Conservation (phyloP, 1,284 basidiomycete genomes). For the Ceratobasidium theobromae region DNA sequence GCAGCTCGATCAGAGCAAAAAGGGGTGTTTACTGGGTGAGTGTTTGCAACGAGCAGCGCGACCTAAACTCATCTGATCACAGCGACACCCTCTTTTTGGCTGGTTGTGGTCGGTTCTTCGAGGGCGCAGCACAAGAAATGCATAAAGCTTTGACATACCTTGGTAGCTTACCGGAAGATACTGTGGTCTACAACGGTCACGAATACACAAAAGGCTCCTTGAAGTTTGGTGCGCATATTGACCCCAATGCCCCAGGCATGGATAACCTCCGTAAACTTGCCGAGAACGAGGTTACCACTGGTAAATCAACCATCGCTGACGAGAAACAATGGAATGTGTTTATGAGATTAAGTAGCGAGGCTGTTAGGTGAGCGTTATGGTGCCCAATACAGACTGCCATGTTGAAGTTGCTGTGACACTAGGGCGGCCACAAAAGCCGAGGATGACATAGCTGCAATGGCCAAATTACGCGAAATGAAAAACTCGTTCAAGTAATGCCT, state of each 20-base stretch:
- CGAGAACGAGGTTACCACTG: constrained; percentile 59
- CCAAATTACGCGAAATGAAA: constrained; percentile 76
- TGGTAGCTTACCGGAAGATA: constrained; percentile 74
- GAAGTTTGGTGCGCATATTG: constrained; percentile 59
- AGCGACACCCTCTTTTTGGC: constrained; percentile 92
- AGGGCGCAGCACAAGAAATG: constrained; percentile 89
- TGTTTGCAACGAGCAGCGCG: not conserved
- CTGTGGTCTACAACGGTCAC: constrained; percentile 88
- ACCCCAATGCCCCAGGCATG: constrained; percentile 63
- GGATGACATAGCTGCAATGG: constrained; percentile 65
- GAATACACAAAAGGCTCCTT: constrained; percentile 80
- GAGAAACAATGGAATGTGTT: constrained; percentile 88
- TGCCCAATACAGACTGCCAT: constrained; percentile 1
- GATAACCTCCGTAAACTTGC: constrained; percentile 57
- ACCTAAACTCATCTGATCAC: not conserved
- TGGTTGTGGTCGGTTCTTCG: constrained; percentile 97
- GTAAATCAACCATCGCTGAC: constrained; percentile 79
- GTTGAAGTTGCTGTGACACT: constrained; percentile 12
- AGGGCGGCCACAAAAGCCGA: constrained; percentile 53
- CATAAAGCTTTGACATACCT: constrained; percentile 74
- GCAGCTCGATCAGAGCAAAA: constrained; percentile 50
- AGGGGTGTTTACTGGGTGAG: constrained; percentile 84
- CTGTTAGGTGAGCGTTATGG: constrained; percentile 55
- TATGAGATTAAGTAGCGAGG: constrained; percentile 64
- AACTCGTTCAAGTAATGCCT: constrained; percentile 75